A percentile compares a stretch with the other conserved stretches of the same genome.
Evolutionary conservation across 768 basidiomycete genomes (phyloP).

Genomic region (Mycena filopes): DNA sequence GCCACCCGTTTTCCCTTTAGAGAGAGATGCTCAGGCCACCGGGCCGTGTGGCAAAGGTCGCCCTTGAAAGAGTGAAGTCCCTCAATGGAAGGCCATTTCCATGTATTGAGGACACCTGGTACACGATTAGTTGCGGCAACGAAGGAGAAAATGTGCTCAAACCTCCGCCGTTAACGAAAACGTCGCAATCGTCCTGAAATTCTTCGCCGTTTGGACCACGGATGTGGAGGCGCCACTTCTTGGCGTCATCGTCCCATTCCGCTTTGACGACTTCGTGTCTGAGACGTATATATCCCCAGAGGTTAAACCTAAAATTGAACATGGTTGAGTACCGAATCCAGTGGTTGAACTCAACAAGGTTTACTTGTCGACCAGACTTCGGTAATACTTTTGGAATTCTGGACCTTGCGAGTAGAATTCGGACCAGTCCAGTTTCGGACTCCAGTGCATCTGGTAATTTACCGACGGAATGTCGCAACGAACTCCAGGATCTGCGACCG

Average conservation of each 20-base stretch:
- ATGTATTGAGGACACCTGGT: slow-evolving; percentile 45
- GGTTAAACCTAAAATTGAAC: slow-evolving; percentile 36
- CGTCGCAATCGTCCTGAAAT: slow-evolving; percentile 37
- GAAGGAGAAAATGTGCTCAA: not conserved
- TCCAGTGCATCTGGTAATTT: slow-evolving; percentile 40
- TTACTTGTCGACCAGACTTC: slow-evolving; percentile 54
- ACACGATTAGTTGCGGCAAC: not conserved
- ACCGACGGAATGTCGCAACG: slow-evolving; percentile 59
- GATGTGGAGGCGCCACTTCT: slow-evolving; percentile 55
- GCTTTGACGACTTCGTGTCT: slow-evolving; percentile 55
- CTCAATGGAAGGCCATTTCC: slow-evolving; percentile 51
- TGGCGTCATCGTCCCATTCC: slow-evolving; percentile 48
- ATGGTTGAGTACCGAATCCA: not conserved
- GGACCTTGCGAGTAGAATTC: slow-evolving; percentile 56
- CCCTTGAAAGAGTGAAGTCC: slow-evolving; percentile 48
- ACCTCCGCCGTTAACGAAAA: slow-evolving; percentile 41
- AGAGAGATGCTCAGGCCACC: slow-evolving; percentile 42
- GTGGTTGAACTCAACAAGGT: not conserved
- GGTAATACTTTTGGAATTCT: slow-evolving; percentile 58
- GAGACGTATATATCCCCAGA: slow-evolving; percentile 55
- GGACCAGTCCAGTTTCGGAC: slow-evolving; percentile 54
- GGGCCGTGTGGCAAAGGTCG: slow-evolving; percentile 48
- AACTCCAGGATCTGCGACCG: slow-evolving; percentile 43
- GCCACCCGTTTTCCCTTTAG: slow-evolving; percentile 49
- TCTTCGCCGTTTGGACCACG: slow-evolving; percentile 39